phyloP scores from a whole-genome alignment of 2,329 filamentous ascomycete genomes.

The Hawksworthiomyces lignivorus region DNA sequence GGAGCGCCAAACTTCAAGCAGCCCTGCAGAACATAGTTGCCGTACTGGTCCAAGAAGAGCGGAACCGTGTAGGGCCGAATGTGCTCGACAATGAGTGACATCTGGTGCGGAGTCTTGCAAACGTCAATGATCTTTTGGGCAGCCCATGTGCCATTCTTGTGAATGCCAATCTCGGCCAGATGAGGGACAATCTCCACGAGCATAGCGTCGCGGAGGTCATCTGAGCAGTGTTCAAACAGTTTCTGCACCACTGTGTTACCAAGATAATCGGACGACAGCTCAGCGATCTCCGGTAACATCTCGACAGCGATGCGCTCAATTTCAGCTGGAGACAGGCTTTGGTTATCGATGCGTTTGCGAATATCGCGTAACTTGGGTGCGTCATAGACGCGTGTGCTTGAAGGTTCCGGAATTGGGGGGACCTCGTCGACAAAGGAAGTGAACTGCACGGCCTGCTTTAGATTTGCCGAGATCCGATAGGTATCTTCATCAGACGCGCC shows the following conservation, averaged over 20 bases:
- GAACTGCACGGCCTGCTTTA: constrained; percentile 72
- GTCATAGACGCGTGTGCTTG: constrained; percentile 82
- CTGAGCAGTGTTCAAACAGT: constrained; percentile 92
- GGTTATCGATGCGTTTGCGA: constrained; percentile 94
- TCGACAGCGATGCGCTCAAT: constrained; percentile 87
- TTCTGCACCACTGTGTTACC: constrained; percentile 99
- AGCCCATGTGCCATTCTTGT: constrained; percentile 99
- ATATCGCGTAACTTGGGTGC: constrained; percentile 93
- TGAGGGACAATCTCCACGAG: constrained; percentile 79
- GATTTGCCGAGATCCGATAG: constrained; percentile 60
- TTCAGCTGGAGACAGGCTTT: constrained; percentile 74
- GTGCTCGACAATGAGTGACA: constrained; percentile 75
- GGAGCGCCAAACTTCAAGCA: constrained; percentile 86
- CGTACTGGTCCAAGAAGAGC: constrained; percentile 93
- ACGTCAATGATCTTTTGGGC: constrained; percentile 99
- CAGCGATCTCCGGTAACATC: constrained; percentile 95
- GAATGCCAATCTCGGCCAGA: constrained; percentile 90
- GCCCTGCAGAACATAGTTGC: constrained; percentile 96
- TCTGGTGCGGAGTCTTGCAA: constrained; percentile 76
- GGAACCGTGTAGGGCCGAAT: constrained; percentile 81
- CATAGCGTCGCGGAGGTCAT: constrained; percentile 86
- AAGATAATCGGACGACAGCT: constrained; percentile 90
- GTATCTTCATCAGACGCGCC: constrained; percentile 76
- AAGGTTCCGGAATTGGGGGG: constrained; percentile 79
- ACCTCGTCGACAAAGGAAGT: constrained; percentile 72